These are phyloP conservation scores for Articulospora tetracladia DNA, from an alignment of 495 filamentous ascomycete genomes.

Conservation along the genomic window DNA sequence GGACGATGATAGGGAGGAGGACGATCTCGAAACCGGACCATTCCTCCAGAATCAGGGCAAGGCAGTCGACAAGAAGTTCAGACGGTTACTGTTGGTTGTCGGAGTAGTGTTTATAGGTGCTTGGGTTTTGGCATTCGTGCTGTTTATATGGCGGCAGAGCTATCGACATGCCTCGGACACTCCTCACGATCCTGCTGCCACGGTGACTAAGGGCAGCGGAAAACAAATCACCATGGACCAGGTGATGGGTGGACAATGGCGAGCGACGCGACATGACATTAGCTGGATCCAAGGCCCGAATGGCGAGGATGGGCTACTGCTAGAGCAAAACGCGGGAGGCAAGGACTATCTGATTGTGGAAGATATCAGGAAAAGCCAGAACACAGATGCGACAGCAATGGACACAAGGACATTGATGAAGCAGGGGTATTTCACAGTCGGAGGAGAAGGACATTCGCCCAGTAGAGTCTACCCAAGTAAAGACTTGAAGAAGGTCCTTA, in stretches of 20 bases:
- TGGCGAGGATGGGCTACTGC: conserved; percentile 81
- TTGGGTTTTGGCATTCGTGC: conserved; percentile 74
- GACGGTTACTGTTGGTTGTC: conserved; percentile 64
- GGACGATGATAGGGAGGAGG: conserved; percentile 37
- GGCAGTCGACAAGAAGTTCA: conserved; percentile 55
- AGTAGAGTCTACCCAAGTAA: conserved; percentile 68
- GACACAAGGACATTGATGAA: conserved; percentile 72
- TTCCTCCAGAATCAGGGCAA: conserved; percentile 25
- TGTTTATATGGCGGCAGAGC: conserved; percentile 64
- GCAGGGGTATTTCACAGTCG: conserved; percentile 53
- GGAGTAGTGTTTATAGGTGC: conserved; percentile 63
- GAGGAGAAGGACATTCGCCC: conserved; percentile 46
- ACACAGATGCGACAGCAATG: conserved; percentile 35
- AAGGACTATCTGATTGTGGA: conserved; percentile 82
- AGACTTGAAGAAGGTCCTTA: conserved; percentile 78
- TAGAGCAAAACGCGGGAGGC: conserved; percentile 56
- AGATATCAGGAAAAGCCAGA: conserved; percentile 61
- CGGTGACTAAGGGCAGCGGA: conserved; percentile 59
- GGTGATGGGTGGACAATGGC: conserved; percentile 71
- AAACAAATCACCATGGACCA: conserved; percentile 80
- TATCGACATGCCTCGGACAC: conserved; percentile 57
- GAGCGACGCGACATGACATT: conserved; percentile 61
- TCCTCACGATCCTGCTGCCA: conserved; percentile 66
- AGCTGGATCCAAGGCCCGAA: conserved; percentile 84
- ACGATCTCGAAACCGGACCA: conserved; percentile 39